Percentiles rank a stretch among this genome's conserved stretches.
phyloP scores from a whole-genome alignment of 176 grass and related monocot species.

The Musa beccarii region DNA sequence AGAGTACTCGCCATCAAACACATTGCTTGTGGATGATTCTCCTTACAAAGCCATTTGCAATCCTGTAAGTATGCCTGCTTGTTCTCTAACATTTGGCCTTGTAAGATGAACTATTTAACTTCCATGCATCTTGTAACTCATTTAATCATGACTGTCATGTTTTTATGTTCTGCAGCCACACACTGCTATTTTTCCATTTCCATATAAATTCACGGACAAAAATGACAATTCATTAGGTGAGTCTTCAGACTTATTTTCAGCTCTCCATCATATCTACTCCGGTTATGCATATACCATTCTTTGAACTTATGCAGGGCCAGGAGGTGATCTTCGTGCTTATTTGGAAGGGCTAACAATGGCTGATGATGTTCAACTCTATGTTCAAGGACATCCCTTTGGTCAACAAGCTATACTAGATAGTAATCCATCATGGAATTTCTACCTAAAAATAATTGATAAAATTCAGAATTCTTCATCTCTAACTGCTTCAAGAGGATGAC shows the following conservation, averaged over 20 bases:
- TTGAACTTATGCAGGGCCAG: slow-evolving; percentile 41
- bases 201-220: slow-evolving; percentile 43
- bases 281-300: not conserved
- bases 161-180: slow-evolving; percentile 35
- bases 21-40: slow-evolving; percentile 93
- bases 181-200: slow-evolving; percentile 63
- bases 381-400: slow-evolving; percentile 61
- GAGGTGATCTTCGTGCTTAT: slow-evolving; percentile 67
- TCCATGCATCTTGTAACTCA: not conserved
- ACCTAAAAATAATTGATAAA: slow-evolving; percentile 48
- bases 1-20: slow-evolving; percentile 76
- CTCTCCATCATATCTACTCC: not conserved
- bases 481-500: not conserved
- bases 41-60: slow-evolving; percentile 90
- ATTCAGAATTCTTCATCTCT: not conserved
- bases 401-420: slow-evolving; percentile 63
- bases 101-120: not conserved
- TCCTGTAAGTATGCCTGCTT: slow-evolving; percentile 44
- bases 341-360: slow-evolving; percentile 45
- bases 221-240: slow-evolving; percentile 70
- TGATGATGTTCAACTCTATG: slow-evolving; percentile 55
- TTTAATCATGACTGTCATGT: not conserved
- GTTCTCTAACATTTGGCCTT: slow-evolving; percentile 10
- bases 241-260: slow-evolving; percentile 14
- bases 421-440: slow-evolving; percentile 66